A percentile compares a stretch with the other conserved stretches of the same genome.
Evolutionary conservation across 805 yeast genomes (phyloP).

Genomic region (Kazachstania viticola): DNA sequence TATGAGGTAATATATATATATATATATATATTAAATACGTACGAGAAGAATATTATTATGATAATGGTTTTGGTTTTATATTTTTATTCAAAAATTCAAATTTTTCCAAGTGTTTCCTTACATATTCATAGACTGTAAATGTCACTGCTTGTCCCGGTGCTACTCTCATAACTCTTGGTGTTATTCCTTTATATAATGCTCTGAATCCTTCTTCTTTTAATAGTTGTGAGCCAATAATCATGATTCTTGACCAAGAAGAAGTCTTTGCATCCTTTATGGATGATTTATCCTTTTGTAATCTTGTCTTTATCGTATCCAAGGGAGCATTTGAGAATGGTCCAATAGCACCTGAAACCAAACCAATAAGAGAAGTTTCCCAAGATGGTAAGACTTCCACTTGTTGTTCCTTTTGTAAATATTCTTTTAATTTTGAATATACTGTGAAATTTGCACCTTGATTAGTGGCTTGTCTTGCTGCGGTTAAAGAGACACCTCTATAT

Average conservation of each 20-base stretch:
- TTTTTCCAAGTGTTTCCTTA: slow-evolving; percentile 52
- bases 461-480: slow-evolving; percentile 96
- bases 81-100: slow-evolving; percentile 12
- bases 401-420: slow-evolving; percentile 52
- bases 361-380: slow-evolving; percentile 89
- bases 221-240: slow-evolving; percentile 68
- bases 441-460: slow-evolving; percentile 98
- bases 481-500: slow-evolving; percentile 88
- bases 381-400: slow-evolving; percentile 55
- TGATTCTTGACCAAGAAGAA: slow-evolving; percentile 67
- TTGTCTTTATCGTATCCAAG: slow-evolving; percentile 89
- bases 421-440: slow-evolving; percentile 78
- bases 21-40: too few relatives aligned
- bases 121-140: slow-evolving; percentile 88
- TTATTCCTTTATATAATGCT: slow-evolving; percentile 91
- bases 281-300: slow-evolving; percentile 85
- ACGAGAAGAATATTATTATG: too few relatives aligned
- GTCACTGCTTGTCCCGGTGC: slow-evolving; percentile 99
- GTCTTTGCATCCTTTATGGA: slow-evolving; percentile 32
- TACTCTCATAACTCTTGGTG: slow-evolving; percentile 97
- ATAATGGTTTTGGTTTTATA: slow-evolving; percentile 3
- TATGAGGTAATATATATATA: too few relatives aligned
- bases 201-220: slow-evolving; percentile 80
- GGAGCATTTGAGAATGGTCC: slow-evolving; percentile 98
- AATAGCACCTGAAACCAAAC: slow-evolving; percentile 88